Evolutionary conservation across 177 flowering plant species (phyloP), one percentile per base, ranked within the genome.

Genomic region (Telopea speciosissima): DNA sequence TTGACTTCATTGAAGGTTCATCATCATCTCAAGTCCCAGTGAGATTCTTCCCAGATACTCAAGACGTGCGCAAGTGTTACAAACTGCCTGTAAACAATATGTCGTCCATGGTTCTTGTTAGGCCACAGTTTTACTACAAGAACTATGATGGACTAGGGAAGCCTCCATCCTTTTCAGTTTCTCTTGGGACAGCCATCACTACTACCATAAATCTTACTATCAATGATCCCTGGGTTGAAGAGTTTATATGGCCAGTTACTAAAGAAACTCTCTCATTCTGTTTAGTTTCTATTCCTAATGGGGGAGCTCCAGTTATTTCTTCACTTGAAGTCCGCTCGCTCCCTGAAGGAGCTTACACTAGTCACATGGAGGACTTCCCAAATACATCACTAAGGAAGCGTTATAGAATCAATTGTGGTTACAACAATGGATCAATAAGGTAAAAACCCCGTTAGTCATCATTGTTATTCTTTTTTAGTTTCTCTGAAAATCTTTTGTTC

Each of bases 171-270:
- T 92, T 92, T 77, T 74, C 78, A 69, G 88, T 92, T 49, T 92
- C 97, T 68, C 83, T 92, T 23, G 97, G 93, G 9, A 90, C 85
- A 72, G 86, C 89, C 21, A 71, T 79, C 21, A 59, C 77, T 54
- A 49, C 81, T 49, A 84, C 76, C 26, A 73, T 89, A 3, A 83
- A 89, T 73, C 90, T 92, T n/a, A 70, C 83, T 7, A 66, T 25
- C 22, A 78, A 79, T 33, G 96, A 90, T 80, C 96, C 97, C 1
- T 83, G 90, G 91, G 80, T 78, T 0, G 97, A 92, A 74, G 97
- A 92, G 71, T 83, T 88, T 62, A 62, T 92, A 69, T 92, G 92
- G 93, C 86, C 86, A 3, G 83, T 83, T 26, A 74, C 71, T 24
- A 84, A 83, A 74, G 91, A 88, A 8, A 75, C 75, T n/a, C 73